Conservation (phyloP, 192 early-diverging fungal species). For the Coemansia sp. region DNA sequence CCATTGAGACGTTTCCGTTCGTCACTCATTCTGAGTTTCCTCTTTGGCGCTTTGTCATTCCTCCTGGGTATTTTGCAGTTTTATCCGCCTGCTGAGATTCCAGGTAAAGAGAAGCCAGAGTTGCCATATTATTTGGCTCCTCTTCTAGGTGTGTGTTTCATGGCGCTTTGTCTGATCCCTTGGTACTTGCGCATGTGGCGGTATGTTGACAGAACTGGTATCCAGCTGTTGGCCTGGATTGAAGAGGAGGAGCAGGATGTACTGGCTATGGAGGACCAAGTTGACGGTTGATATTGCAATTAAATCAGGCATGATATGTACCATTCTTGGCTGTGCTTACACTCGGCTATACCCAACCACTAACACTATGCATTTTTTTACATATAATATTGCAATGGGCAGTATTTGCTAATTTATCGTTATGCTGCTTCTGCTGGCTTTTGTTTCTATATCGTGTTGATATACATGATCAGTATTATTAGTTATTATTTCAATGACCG, state of each 20-base stretch:
- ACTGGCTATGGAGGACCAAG: slow-evolving; percentile 13
- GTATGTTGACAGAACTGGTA: slow-evolving; percentile 31
- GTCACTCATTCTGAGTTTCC: slow-evolving; percentile 28
- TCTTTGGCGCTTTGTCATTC: slow-evolving; percentile 39
- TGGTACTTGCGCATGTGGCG: slow-evolving; percentile 47
- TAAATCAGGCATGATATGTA: too few relatives aligned
- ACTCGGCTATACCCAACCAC: too few relatives aligned
- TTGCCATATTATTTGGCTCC: slow-evolving; percentile 44
- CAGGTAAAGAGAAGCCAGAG: slow-evolving; percentile 22
- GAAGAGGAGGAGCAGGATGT: slow-evolving; percentile 43
- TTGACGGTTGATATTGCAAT: neutral
- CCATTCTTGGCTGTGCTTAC: too few relatives aligned
- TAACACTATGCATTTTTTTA: too few relatives aligned
- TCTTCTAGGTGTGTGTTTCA: slow-evolving; percentile 35
- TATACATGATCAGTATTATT: too few relatives aligned
- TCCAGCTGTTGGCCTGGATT: slow-evolving; percentile 37
- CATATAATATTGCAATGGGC: too few relatives aligned
- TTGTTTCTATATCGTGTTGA: too few relatives aligned
- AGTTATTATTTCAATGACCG: too few relatives aligned
- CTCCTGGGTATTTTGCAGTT: slow-evolving; percentile 40
- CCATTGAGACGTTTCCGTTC: slow-evolving; percentile 34
- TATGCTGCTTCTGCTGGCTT: too few relatives aligned
- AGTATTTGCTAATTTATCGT: too few relatives aligned
- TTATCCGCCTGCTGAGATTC: slow-evolving; percentile 37
- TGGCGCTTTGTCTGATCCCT: slow-evolving; percentile 28